phyloP scores from a whole-genome alignment of 1,139 yeast genomes.

The Sugiyamaella paludigena region DNA sequence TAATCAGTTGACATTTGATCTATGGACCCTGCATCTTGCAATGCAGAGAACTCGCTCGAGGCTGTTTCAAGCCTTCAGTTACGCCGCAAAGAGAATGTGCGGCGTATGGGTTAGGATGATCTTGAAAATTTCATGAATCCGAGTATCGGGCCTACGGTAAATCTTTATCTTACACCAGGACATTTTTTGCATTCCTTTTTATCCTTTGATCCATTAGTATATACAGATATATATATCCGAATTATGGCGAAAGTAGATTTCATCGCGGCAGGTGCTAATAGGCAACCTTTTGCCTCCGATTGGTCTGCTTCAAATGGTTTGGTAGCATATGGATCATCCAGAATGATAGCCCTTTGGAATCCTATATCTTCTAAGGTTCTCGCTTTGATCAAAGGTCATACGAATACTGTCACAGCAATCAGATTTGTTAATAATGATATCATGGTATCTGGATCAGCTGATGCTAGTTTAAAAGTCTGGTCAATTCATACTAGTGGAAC shows the following conservation, averaged over 20 bases:
- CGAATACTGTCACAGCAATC: conserved; percentile 34
- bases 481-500: conserved; percentile 25
- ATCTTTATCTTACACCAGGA: neutral
- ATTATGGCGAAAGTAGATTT: conserved; percentile 35
- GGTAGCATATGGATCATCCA: conserved; percentile 77
- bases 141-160: too few species aligned
- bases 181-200: neutral
- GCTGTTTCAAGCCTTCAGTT: conserved; percentile 2
- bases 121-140: conserved; percentile 2
- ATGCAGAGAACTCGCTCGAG: neutral
- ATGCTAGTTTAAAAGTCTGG: conserved; percentile 64
- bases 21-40: too few species aligned
- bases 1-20: too few species aligned
- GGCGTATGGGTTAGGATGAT: conserved; percentile 5
- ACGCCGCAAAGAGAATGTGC: neutral
- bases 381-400: conserved; percentile 35
- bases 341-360: conserved; percentile 71
- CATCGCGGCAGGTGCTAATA: conserved; percentile 75
- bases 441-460: conserved; percentile 66
- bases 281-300: conserved; percentile 67
- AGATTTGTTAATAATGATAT: conserved; percentile 38
- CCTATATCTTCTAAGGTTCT: conserved; percentile 48
- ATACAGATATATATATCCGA: neutral
- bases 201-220: neutral
- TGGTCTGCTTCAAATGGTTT: conserved; percentile 42